phyloP scores from a whole-genome alignment of 345 rosid species.

The Gossypium longicalyx region DNA sequence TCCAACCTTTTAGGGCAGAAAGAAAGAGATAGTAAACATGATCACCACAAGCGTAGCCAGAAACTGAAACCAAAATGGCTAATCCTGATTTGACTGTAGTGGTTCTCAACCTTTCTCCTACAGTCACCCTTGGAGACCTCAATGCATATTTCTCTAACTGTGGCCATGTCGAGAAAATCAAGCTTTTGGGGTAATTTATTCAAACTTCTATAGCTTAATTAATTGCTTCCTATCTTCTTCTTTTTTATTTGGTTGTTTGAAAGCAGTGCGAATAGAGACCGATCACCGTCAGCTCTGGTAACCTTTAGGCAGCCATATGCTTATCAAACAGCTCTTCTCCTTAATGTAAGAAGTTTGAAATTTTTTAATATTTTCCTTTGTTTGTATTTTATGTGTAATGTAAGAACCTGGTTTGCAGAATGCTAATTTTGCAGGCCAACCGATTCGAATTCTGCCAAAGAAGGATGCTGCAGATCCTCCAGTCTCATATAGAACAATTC shows the following conservation, averaged over 20 bases:
- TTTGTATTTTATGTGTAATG: background rate
- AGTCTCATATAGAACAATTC: background rate
- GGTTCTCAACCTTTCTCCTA: constrained; percentile 31
- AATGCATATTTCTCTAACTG: constrained; percentile 38
- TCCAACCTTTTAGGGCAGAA: background rate
- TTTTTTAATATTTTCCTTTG: background rate
- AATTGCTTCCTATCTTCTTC: background rate
- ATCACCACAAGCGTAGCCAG: background rate
- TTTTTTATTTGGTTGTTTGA: background rate
- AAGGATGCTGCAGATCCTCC: constrained; percentile 2
- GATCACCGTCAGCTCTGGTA: constrained; percentile 3
- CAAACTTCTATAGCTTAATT: background rate
- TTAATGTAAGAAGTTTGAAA: background rate
- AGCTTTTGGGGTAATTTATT: constrained; percentile 22
- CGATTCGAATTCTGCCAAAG: constrained; percentile 18
- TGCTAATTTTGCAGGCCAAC: constrained; percentile 25
- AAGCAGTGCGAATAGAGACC: background rate
- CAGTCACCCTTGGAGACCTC: constrained; percentile 23
- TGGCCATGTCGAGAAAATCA: constrained; percentile 35
- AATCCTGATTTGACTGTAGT: constrained; percentile 23
- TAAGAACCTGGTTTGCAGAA: constrained; percentile 15
- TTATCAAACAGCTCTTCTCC: constrained; percentile 15
- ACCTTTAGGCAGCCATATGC: constrained; percentile 11
- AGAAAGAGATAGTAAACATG: background rate
- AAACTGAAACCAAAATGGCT: constrained; percentile 11